phyloP scores from a whole-genome alignment of 148 eudicot species.

The Amaranthus palmeri region DNA sequence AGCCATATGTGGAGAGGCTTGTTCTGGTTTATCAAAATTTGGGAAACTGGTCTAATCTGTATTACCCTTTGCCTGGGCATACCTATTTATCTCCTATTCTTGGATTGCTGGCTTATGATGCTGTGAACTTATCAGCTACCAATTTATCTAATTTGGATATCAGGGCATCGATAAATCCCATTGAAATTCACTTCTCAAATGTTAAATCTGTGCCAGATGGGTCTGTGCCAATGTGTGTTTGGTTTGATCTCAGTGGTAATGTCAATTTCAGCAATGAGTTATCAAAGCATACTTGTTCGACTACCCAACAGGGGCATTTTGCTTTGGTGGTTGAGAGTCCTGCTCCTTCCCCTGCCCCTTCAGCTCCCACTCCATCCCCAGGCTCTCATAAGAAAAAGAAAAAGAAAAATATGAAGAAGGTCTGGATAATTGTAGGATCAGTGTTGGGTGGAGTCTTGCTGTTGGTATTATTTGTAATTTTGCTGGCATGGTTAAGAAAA shows the following conservation, averaged over 20 bases:
- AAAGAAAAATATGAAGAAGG: conserved; percentile 30
- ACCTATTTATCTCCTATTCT: conserved; percentile 62
- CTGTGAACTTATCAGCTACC: conserved; percentile 48
- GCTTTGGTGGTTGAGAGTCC: conserved; percentile 57
- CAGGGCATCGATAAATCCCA: conserved; percentile 44
- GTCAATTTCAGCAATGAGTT: conserved; percentile 48
- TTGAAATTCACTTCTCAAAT: conserved; percentile 45
- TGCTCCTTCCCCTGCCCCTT: conserved; percentile 44
- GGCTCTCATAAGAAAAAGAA: conserved; percentile 23
- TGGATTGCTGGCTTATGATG: conserved; percentile 85
- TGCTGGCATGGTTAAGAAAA: conserved; percentile 41
- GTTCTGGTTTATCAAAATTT: conserved; percentile 78
- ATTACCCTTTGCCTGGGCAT: conserved; percentile 54
- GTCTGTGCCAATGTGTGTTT: conserved; percentile 47
- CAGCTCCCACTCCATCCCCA: conserved; percentile 23
- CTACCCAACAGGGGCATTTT: conserved; percentile 66
- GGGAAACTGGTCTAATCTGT: conserved; percentile 58
- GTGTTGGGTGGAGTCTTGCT: conserved; percentile 61
- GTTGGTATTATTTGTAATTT: conserved; percentile 46
- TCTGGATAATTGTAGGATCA: conserved; percentile 73
- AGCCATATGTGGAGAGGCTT: conserved; percentile 70
- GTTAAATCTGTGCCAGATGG: conserved; percentile 43
- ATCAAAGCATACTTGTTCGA: conserved; percentile 47
- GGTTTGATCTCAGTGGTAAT: conserved; percentile 46
- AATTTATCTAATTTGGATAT: conserved; percentile 50